Conservation (phyloP, 306 rosid species). For the Casuarina glauca region DNA sequence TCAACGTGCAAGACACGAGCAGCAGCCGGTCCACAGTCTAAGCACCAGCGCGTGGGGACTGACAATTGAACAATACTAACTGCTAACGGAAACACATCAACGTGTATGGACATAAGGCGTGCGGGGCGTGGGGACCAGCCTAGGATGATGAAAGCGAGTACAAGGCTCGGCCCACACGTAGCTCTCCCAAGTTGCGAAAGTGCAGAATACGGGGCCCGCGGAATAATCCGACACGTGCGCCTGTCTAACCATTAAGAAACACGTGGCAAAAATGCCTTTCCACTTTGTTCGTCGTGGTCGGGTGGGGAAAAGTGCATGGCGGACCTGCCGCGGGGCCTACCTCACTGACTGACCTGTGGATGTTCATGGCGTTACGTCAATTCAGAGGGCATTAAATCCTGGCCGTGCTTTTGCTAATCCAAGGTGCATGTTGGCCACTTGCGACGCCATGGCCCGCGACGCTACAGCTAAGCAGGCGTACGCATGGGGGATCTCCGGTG, state of each 20-base stretch:
- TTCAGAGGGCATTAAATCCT: neutral
- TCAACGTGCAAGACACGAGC: no score
- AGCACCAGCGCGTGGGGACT: no score
- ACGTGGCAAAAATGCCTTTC: neutral
- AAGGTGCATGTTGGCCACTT: conserved; percentile 1
- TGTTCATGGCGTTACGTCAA: no score
- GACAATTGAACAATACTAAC: no score
- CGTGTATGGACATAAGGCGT: no score
- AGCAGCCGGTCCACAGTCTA: no score
- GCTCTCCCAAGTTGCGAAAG: neutral
- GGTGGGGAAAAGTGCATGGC: neutral
- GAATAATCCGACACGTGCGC: neutral
- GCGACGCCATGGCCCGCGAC: neutral
- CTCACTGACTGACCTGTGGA: neutral
- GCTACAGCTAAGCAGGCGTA: no score
- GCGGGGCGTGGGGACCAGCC: no score
- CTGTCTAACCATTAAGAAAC: neutral
- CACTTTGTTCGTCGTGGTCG: neutral
- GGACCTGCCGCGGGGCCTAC: neutral
- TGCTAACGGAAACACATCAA: no score
- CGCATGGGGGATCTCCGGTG: neutral
- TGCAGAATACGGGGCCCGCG: neutral
- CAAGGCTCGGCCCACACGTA: neutral
- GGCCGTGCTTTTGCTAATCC: neutral
- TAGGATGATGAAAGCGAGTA: neutral